phyloP scores from a whole-genome alignment of 345 rosid genomes.

The Erodium maritimum region DNA sequence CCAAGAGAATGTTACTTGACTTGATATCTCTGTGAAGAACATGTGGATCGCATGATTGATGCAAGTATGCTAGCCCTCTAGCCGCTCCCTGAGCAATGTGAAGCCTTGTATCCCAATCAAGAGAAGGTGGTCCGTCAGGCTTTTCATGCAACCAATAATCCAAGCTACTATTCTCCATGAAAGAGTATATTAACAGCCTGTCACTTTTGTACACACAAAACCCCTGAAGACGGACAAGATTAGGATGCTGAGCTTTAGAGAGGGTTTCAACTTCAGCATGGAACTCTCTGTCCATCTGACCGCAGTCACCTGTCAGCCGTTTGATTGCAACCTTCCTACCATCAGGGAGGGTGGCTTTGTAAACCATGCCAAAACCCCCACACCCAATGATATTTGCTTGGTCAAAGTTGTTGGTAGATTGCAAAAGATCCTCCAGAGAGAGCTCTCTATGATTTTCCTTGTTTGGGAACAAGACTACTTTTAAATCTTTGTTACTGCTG shows the following conservation, averaged over 20 bases:
- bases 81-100: slow-evolving; percentile 67
- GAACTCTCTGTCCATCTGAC: slow-evolving; percentile 81
- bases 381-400: slow-evolving; percentile 79
- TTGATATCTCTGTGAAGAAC: slow-evolving; percentile 78
- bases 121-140: slow-evolving; percentile 43
- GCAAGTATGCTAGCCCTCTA: slow-evolving; percentile 58
- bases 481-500: slow-evolving; percentile 28
- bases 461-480: slow-evolving; percentile 54
- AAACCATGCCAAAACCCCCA: slow-evolving; percentile 85
- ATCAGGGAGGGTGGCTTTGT: slow-evolving; percentile 55
- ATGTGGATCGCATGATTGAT: slow-evolving; percentile 69
- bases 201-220: slow-evolving; percentile 47
- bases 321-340: slow-evolving; percentile 68
- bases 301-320: slow-evolving; percentile 71
- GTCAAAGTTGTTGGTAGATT: slow-evolving; percentile 60
- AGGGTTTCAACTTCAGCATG: slow-evolving; percentile 75
- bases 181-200: slow-evolving; percentile 69
- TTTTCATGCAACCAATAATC: slow-evolving; percentile 88
- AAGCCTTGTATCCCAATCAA: slow-evolving; percentile 58
- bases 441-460: slow-evolving; percentile 39
- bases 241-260: slow-evolving; percentile 76
- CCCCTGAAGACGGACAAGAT: slow-evolving; percentile 74
- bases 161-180: slow-evolving; percentile 82
- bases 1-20: slow-evolving; percentile 72
- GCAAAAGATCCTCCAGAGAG: slow-evolving; percentile 50